These are phyloP conservation scores for Tephrocybe sp. DNA, from an alignment of 768 basidiomycete genomes.

Conservation along the genomic window DNA sequence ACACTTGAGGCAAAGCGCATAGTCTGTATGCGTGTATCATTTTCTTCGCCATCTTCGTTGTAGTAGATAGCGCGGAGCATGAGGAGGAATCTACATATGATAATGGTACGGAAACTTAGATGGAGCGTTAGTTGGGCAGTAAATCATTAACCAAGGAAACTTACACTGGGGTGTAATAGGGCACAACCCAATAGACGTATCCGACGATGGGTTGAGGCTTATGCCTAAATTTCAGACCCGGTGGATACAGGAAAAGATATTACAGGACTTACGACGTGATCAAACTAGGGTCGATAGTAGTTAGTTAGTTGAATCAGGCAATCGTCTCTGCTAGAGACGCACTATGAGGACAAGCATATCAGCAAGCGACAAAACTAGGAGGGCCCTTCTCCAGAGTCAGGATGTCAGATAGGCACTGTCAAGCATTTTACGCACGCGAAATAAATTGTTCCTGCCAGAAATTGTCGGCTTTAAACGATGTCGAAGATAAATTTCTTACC, in stretches of 20 bases:
- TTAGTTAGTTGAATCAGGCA: too few species aligned
- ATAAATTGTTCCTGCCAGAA: slow-evolving; percentile 20
- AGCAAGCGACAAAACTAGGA: slow-evolving; percentile 24
- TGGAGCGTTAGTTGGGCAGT: not conserved
- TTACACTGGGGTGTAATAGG: slow-evolving; percentile 33
- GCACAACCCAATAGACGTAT: slow-evolving; percentile 35
- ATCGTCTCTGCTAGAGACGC: too few species aligned
- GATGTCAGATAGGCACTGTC: not conserved
- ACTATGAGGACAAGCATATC: slow-evolving; percentile 25
- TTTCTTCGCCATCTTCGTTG: slow-evolving; percentile 16
- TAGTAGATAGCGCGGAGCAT: slow-evolving; percentile 27
- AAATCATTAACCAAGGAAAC: slow-evolving; percentile 2
- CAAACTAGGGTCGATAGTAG: slow-evolving; percentile 1
- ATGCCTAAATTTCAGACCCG: not conserved
- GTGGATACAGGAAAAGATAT: not conserved
- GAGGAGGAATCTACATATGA: slow-evolving; percentile 32
- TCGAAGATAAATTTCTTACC: slow-evolving; percentile 10
- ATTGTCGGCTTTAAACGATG: not conserved
- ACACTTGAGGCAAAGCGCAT: slow-evolving; percentile 24
- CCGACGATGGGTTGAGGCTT: slow-evolving; percentile 28
- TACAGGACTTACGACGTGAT: slow-evolving; percentile 6
- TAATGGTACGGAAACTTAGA: slow-evolving; percentile 31
- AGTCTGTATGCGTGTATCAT: slow-evolving; percentile 12
- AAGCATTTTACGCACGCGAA: slow-evolving; percentile 21
- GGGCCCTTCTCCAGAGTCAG: slow-evolving; percentile 14